Percentiles rank a stretch among this genome's conserved stretches.
phyloP scores from a whole-genome alignment of 179 eudicot species.

The Nepenthes alata region DNA sequence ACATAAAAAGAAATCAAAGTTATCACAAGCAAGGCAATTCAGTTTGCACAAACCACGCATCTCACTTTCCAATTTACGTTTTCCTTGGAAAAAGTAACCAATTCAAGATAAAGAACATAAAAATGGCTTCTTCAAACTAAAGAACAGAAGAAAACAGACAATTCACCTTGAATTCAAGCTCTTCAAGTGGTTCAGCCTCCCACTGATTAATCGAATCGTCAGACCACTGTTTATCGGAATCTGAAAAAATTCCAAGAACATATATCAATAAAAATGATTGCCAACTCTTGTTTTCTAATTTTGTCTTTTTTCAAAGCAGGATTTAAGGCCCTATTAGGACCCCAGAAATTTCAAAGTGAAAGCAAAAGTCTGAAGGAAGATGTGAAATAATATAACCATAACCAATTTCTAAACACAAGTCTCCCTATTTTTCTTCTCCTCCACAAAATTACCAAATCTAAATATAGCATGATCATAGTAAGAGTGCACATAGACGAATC shows the following conservation, averaged over 20 bases:
- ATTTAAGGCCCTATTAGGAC: neutral
- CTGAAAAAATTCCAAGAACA: constrained; percentile 12
- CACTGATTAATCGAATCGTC: constrained; percentile 7
- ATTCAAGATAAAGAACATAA: neutral
- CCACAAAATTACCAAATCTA: neutral
- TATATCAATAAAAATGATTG: neutral
- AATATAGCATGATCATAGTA: no score
- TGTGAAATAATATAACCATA: constrained; percentile 13
- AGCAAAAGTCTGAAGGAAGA: constrained; percentile 5
- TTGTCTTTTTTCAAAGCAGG: neutral
- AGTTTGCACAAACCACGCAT: no score
- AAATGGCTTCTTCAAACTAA: neutral
- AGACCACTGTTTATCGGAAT: constrained; percentile 21
- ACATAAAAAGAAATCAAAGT: no score
- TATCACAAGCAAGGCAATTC: no score
- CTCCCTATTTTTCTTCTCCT: no score
- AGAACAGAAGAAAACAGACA: neutral
- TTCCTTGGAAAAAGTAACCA: neutral
- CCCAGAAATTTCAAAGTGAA: neutral
- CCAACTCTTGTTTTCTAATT: neutral
- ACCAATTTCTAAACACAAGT: neutral
- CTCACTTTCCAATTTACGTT: no score
- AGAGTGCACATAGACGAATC: no score
- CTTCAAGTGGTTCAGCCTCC: constrained; percentile 12
- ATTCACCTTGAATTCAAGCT: constrained; percentile 28